phyloP scores from a whole-genome alignment of 148 eudicot genomes.

The Pharnaceum exiguum region DNA sequence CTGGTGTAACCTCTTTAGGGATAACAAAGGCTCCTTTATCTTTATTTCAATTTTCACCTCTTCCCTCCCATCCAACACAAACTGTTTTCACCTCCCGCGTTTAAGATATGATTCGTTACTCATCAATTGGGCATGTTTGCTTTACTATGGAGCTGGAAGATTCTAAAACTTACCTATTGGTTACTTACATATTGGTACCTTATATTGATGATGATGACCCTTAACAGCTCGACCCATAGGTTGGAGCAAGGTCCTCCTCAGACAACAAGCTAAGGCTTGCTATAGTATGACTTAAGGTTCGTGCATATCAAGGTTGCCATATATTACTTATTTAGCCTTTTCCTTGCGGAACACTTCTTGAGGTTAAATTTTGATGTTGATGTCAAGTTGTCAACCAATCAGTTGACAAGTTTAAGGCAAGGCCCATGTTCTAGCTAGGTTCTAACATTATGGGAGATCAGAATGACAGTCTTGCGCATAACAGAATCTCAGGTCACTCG shows the following conservation, averaged over 20 bases:
- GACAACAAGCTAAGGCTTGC: conserved; percentile 13
- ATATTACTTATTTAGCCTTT: conserved; percentile 1
- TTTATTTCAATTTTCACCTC: conserved; percentile 4
- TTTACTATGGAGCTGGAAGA: too few species aligned
- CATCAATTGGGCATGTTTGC: too few species aligned
- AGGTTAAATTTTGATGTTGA: too few species aligned
- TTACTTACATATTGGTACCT: too few species aligned
- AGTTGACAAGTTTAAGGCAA: too few species aligned
- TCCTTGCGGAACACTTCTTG: conserved; percentile 18
- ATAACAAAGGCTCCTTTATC: conserved; percentile 22
- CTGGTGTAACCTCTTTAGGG: conserved; percentile 34
- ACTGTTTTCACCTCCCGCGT: not conserved
- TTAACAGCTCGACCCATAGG: conserved; percentile 1
- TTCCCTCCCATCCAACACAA: not conserved
- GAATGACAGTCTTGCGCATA: too few species aligned
- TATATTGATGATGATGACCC: conserved; percentile 4
- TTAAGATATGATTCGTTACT: not conserved
- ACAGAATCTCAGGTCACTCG: conserved; percentile 3
- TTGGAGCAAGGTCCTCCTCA: conserved; percentile 23
- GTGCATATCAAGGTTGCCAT: conserved; percentile 14
- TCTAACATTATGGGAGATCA: too few species aligned
- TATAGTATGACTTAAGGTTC: conserved; percentile 24
- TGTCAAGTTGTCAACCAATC: too few species aligned
- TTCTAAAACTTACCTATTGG: too few species aligned
- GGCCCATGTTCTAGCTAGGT: too few species aligned